Evolutionary conservation across 163 green algal genomes (phyloP).

Genomic region (Prototheca stagnorum): DNA sequence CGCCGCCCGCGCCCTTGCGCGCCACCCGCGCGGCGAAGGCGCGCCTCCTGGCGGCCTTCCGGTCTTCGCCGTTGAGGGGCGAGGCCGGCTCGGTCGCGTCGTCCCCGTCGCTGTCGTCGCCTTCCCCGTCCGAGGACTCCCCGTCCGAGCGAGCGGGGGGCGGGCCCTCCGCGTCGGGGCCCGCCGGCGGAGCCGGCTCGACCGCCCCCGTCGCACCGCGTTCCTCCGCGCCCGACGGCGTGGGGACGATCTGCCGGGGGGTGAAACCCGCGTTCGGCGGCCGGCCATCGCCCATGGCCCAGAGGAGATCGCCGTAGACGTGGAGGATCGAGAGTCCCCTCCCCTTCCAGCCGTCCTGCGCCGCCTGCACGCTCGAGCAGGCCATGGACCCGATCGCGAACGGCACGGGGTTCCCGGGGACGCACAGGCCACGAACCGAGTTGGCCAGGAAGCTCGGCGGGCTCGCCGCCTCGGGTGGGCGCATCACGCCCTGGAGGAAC

Average conservation of each 20-base stretch:
- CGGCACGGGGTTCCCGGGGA: slow-evolving; percentile 21
- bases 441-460: slow-evolving; percentile 14
- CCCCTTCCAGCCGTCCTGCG: slow-evolving; percentile 16
- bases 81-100: too few relatives aligned
- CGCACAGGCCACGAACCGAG: slow-evolving; percentile 8
- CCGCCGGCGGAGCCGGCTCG: too few relatives aligned
- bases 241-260: slow-evolving; percentile 15
- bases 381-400: slow-evolving; percentile 32
- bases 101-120: too few relatives aligned
- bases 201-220: background rate
- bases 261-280: slow-evolving; percentile 32
- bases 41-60: too few relatives aligned
- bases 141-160: too few relatives aligned
- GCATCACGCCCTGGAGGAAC: slow-evolving; percentile 36
- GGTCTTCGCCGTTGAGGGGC: too few relatives aligned
- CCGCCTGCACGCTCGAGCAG: slow-evolving; percentile 9
- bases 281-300: slow-evolving; percentile 31
- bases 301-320: slow-evolving; percentile 29
- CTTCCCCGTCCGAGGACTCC: too few relatives aligned
- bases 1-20: background rate
- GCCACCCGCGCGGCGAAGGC: too few relatives aligned
- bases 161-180: too few relatives aligned
- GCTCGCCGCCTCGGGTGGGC: slow-evolving; percentile 2
- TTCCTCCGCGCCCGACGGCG: background rate
- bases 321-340: slow-evolving; percentile 27